These are phyloP conservation scores for Alternaria consortialis DNA, from an alignment of 2,329 filamentous ascomycete species.

Conservation along the genomic window DNA sequence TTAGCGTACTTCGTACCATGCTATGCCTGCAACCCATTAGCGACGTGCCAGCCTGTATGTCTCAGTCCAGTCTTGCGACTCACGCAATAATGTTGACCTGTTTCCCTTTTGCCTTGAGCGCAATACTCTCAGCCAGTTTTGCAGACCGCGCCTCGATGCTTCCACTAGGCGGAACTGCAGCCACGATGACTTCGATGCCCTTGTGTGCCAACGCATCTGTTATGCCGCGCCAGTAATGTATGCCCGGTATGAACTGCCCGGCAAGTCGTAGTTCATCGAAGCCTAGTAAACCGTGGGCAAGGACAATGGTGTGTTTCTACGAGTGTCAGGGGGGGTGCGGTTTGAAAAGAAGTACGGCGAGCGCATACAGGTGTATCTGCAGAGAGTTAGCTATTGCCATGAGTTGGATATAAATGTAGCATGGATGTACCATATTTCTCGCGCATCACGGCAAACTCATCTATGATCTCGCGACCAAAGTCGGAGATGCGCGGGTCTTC, in stretches of 20 bases:
- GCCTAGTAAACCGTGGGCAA: constrained; percentile 72
- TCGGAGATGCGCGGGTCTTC: constrained; percentile 62
- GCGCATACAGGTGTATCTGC: constrained; percentile 47
- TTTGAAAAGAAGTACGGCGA: constrained; percentile 21
- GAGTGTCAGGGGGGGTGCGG: constrained; percentile 38
- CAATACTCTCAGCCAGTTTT: constrained; percentile 63
- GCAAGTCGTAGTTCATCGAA: constrained; percentile 69
- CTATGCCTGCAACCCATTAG: constrained; percentile 60
- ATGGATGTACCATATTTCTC: constrained; percentile 62
- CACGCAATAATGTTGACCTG: constrained; percentile 72
- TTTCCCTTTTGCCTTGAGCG: constrained; percentile 62
- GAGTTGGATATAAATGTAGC: too few relatives aligned
- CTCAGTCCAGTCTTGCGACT: constrained; percentile 33
- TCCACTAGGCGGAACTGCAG: constrained; percentile 66
- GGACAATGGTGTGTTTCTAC: constrained; percentile 65
- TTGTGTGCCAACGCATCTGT: constrained; percentile 65
- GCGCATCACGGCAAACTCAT: constrained; percentile 69
- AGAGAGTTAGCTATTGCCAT: constrained; percentile 19
- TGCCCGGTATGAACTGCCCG: constrained; percentile 63
- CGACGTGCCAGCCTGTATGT: not conserved
- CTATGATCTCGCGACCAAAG: constrained; percentile 63
- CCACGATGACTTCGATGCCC: constrained; percentile 68
- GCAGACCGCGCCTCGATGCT: constrained; percentile 67
- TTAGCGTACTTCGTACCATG: constrained; percentile 49
- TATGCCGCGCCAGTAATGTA: constrained; percentile 72